Conservation (phyloP, 768 basidiomycete genomes). For the Panaeolus cyanescens region DNA sequence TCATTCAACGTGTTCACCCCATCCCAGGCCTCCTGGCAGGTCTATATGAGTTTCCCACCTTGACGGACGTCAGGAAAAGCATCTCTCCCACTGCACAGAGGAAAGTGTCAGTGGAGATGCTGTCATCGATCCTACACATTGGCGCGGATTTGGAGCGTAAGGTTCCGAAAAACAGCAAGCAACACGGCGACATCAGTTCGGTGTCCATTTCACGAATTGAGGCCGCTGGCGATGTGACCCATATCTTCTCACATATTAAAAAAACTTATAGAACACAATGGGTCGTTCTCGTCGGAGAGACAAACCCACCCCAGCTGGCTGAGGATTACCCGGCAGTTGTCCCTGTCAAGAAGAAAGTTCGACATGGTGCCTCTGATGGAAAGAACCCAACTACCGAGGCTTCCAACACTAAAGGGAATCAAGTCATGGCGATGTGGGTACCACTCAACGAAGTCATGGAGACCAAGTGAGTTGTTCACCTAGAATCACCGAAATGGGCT, state of each 20-base stretch:
- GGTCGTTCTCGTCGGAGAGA: slow-evolving; percentile 65
- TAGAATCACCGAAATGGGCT: slow-evolving; percentile 11
- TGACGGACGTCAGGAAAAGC: slow-evolving; percentile 50
- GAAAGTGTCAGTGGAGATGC: slow-evolving; percentile 35
- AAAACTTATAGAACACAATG: slow-evolving; percentile 83
- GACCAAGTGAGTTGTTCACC: slow-evolving; percentile 55
- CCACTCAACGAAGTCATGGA: slow-evolving; percentile 52
- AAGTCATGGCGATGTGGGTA: slow-evolving; percentile 47
- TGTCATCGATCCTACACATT: slow-evolving; percentile 39
- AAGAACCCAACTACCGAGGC: slow-evolving; percentile 5
- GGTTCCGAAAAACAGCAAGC: slow-evolving; percentile 8
- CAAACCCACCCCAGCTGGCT: slow-evolving; percentile 37
- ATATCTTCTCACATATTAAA: slow-evolving; percentile 88
- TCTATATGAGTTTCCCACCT: slow-evolving; percentile 84
- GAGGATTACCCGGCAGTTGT: slow-evolving; percentile 10
- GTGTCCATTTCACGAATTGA: slow-evolving; percentile 43
- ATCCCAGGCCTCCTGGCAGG: slow-evolving; percentile 84
- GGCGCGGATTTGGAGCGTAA: slow-evolving; percentile 1
- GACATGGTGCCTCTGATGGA: not conserved
- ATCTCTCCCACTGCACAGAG: slow-evolving; percentile 41
- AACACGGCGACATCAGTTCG: slow-evolving; percentile 12
- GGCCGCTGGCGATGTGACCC: slow-evolving; percentile 66
- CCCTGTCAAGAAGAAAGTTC: slow-evolving; percentile 14
- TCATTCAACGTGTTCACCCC: slow-evolving; percentile 6
- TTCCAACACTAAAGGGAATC: slow-evolving; percentile 13